Percentiles rank a stretch among this genome's conserved stretches.
These are phyloP conservation scores for Sclerotinia spermophila DNA, from an alignment of 2,329 filamentous ascomycete genomes.

Conservation along the genomic window DNA sequence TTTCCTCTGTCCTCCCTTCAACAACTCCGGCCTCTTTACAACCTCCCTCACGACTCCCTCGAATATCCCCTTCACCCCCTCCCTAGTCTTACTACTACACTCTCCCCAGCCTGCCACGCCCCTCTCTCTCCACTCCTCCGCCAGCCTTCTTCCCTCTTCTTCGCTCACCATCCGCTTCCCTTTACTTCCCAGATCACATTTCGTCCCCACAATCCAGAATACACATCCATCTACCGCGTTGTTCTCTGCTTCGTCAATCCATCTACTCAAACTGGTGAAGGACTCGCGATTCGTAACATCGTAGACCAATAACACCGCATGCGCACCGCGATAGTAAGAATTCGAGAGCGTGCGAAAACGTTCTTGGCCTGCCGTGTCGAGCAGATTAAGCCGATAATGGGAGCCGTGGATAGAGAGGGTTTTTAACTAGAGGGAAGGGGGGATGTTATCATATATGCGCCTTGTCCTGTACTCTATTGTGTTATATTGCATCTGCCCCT, in stretches of 20 bases:
- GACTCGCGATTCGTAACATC: conserved; percentile 68
- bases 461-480: neutral
- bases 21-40: conserved; percentile 44
- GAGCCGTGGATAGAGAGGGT: conserved; percentile 50
- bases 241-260: conserved; percentile 51
- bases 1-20: conserved; percentile 35
- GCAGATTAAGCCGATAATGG: conserved; percentile 50
- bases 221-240: conserved; percentile 49
- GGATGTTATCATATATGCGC: neutral
- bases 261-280: conserved; percentile 51
- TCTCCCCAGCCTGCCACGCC: conserved; percentile 50
- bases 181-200: conserved; percentile 45
- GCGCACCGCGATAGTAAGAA: conserved; percentile 93
- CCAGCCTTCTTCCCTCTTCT: conserved; percentile 48
- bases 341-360: conserved; percentile 91
- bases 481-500: neutral
- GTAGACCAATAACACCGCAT: conserved; percentile 93
- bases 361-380: conserved; percentile 93
- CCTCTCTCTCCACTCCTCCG: conserved; percentile 35
- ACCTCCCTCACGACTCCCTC: conserved; percentile 50
- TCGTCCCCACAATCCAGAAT: conserved; percentile 51
- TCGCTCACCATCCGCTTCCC: conserved; percentile 43
- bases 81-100: conserved; percentile 51
- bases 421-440: conserved; percentile 44
- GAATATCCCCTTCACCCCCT: conserved; percentile 50